phyloP scores from a whole-genome alignment of 371 early-diverging fungal genomes.

The Choanephora cucurbitarum region DNA sequence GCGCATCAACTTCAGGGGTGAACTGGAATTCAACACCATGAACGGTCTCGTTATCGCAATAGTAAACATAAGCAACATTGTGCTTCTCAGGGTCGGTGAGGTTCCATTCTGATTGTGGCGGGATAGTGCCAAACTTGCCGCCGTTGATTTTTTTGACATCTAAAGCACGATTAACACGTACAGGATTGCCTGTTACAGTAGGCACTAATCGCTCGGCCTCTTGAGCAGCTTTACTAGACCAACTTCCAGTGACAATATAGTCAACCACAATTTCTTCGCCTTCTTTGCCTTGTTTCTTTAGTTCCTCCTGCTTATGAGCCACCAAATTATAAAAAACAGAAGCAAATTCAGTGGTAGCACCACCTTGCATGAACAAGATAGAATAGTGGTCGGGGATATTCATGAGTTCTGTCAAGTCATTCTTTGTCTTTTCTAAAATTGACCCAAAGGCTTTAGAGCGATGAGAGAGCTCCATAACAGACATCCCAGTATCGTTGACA shows the following conservation, averaged over 20 bases:
- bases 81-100: constrained; percentile 63
- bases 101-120: constrained; percentile 66
- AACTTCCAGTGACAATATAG: constrained; percentile 92
- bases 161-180: constrained; percentile 67
- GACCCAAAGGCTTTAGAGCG: constrained; percentile 82
- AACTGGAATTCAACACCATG: constrained; percentile 89
- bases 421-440: constrained; percentile 73
- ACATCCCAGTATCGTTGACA: constrained; percentile 82
- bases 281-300: constrained; percentile 31
- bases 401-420: constrained; percentile 68
- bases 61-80: constrained; percentile 85
- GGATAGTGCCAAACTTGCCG: constrained; percentile 54
- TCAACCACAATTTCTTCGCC: constrained; percentile 63
- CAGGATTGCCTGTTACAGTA: constrained; percentile 21
- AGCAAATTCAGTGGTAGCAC: constrained; percentile 92
- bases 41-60: constrained; percentile 97
- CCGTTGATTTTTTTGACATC: constrained; percentile 59
- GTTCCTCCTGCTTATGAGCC: constrained; percentile 62
- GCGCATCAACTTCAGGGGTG: constrained; percentile 59
- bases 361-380: constrained; percentile 94
- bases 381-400: constrained; percentile 86
- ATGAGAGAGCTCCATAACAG: constrained; percentile 95
- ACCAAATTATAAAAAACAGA: constrained; percentile 87
- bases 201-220: constrained; percentile 84
- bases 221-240: constrained; percentile 89